Evolutionary conservation across 2,329 filamentous ascomycete genomes (phyloP).

Genomic region (Ceratocystiopsis sp.): DNA sequence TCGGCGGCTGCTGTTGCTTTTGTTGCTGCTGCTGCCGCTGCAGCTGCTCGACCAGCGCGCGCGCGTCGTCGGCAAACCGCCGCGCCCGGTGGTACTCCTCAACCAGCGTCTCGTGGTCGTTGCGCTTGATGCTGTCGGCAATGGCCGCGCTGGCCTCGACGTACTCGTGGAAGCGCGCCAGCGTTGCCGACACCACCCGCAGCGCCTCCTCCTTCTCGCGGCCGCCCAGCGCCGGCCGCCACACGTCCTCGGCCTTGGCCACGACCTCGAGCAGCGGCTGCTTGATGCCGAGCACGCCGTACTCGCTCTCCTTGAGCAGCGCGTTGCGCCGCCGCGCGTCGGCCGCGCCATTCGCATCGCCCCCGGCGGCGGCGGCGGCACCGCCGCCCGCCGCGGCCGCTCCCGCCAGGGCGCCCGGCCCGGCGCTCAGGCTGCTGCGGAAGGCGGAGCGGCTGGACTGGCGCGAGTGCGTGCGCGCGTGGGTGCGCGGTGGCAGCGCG

Average conservation of each 20-base stretch:
- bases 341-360: not conserved
- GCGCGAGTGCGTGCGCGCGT: slow-evolving; percentile 37
- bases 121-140: slow-evolving; percentile 72
- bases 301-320: slow-evolving; percentile 80
- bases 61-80: slow-evolving; percentile 63
- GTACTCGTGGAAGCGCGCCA: slow-evolving; percentile 66
- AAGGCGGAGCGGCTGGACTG: slow-evolving; percentile 52
- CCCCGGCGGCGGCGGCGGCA: not conserved
- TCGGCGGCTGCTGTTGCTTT: not conserved
- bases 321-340: slow-evolving; percentile 61
- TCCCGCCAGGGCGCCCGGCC: not conserved
- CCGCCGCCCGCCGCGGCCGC: slow-evolving; percentile 1
- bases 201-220: slow-evolving; percentile 80
- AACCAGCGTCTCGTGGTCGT: slow-evolving; percentile 75
- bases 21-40: not conserved
- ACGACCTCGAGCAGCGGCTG: slow-evolving; percentile 74
- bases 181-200: slow-evolving; percentile 55
- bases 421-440: slow-evolving; percentile 28
- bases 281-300: slow-evolving; percentile 77
- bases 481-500: not conserved
- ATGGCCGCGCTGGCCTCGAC: slow-evolving; percentile 67
- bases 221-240: slow-evolving; percentile 85
- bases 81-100: slow-evolving; percentile 78
- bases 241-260: slow-evolving; percentile 90
- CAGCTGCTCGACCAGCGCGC: slow-evolving; percentile 42